These are phyloP conservation scores for Botryobasidium botryosum DNA, from an alignment of 768 basidiomycete species.

Conservation along the genomic window DNA sequence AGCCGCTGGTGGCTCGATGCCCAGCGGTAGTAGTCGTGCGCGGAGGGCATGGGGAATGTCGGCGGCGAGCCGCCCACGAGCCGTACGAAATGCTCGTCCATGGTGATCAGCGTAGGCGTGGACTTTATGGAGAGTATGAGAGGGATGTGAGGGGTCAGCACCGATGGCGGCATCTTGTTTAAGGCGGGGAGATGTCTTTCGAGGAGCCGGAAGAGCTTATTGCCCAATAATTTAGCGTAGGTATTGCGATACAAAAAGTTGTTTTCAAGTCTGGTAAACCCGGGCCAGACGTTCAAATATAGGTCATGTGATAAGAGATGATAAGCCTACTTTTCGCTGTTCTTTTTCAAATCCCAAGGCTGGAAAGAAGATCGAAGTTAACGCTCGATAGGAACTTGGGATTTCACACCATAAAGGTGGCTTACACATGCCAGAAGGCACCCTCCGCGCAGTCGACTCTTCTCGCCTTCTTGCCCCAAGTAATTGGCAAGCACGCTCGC, in stretches of 20 bases:
- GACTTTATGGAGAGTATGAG: slow-evolving; percentile 6
- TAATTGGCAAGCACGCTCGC: slow-evolving; percentile 84
- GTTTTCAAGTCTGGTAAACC: not conserved
- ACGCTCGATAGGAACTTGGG: too few species aligned
- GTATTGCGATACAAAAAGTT: slow-evolving; percentile 3
- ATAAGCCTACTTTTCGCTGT: slow-evolving; percentile 1
- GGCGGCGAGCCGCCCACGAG: slow-evolving; percentile 9
- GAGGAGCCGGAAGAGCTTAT: slow-evolving; percentile 13
- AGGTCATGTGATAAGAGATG: slow-evolving; percentile 3
- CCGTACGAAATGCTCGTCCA: slow-evolving; percentile 8
- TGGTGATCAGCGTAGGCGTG: slow-evolving; percentile 8
- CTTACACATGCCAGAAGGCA: slow-evolving; percentile 63
- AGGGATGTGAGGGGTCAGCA: slow-evolving; percentile 5
- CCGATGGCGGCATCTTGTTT: slow-evolving; percentile 3
- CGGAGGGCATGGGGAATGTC: slow-evolving; percentile 8
- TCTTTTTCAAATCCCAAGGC: slow-evolving; percentile 11
- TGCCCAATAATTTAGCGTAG: slow-evolving; percentile 16
- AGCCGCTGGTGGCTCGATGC: slow-evolving; percentile 12
- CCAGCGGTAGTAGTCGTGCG: slow-evolving; percentile 16
- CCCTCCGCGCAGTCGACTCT: slow-evolving; percentile 43
- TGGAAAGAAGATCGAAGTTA: not conserved
- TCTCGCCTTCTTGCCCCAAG: slow-evolving; percentile 61
- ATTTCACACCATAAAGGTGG: not conserved
- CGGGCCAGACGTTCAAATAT: slow-evolving; percentile 6
- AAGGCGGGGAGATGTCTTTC: slow-evolving; percentile 1